These are phyloP conservation scores for Mycena olivaceomarginata DNA, from an alignment of 768 basidiomycete species.

Conservation along the genomic window DNA sequence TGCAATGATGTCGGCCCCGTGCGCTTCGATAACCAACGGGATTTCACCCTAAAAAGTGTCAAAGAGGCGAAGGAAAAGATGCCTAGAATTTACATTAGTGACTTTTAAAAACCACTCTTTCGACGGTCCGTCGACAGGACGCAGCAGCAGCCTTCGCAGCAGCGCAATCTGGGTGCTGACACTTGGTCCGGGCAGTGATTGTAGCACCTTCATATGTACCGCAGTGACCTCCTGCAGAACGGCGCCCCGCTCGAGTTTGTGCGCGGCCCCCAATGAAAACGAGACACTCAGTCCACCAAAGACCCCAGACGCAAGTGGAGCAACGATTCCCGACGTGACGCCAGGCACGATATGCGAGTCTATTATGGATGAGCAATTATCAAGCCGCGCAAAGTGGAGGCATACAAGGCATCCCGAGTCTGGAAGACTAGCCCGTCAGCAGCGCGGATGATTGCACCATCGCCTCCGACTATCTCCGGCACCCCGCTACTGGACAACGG, in stretches of 20 bases:
- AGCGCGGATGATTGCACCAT: slow-evolving; percentile 75
- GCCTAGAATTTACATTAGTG: slow-evolving; percentile 55
- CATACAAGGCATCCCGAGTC: slow-evolving; percentile 83
- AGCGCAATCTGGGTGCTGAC: slow-evolving; percentile 90
- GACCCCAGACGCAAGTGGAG: slow-evolving; percentile 73
- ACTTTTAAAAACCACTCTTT: slow-evolving; percentile 69
- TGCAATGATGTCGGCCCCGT: slow-evolving; percentile 90
- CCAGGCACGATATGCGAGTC: slow-evolving; percentile 83
- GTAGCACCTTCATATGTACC: slow-evolving; percentile 78
- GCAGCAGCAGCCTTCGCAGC: slow-evolving; percentile 79
- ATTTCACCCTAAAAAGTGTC: slow-evolving; percentile 71
- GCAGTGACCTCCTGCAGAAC: slow-evolving; percentile 79
- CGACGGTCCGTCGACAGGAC: slow-evolving; percentile 58
- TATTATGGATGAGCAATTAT: slow-evolving; percentile 47
- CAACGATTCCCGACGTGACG: slow-evolving; percentile 81
- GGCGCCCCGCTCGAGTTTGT: slow-evolving; percentile 77
- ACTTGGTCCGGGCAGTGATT: slow-evolving; percentile 68
- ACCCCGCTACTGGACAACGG: slow-evolving; percentile 64
- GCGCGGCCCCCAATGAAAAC: slow-evolving; percentile 77
- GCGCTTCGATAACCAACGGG: slow-evolving; percentile 83
- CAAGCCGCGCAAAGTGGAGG: slow-evolving; percentile 39
- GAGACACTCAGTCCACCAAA: slow-evolving; percentile 79
- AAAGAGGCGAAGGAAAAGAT: not conserved
- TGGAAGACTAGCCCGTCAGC: slow-evolving; percentile 84
- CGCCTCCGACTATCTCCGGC: slow-evolving; percentile 72